Evolutionary conservation across 1,284 basidiomycete genomes (phyloP).

Genomic region (Puccinia triticina): DNA sequence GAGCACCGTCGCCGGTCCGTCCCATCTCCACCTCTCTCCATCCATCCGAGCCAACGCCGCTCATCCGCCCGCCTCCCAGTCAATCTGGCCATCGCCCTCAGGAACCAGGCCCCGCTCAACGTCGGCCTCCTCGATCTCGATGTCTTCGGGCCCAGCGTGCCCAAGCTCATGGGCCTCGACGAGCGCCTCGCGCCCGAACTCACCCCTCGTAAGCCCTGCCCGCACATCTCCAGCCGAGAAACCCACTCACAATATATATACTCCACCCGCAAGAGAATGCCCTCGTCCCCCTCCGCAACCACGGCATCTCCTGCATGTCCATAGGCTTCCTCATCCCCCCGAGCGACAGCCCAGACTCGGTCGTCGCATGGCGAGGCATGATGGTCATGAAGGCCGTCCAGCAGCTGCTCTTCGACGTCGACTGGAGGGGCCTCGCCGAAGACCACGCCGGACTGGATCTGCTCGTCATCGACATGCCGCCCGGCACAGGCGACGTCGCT

Average conservation of each 20-base stretch:
- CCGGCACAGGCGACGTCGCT: conserved; percentile 94
- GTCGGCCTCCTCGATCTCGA: conserved; percentile 92
- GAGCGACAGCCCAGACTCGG: conserved; percentile 67
- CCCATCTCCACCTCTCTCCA: background rate
- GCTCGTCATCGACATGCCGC: conserved; percentile 93
- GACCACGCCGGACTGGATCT: conserved; percentile 69
- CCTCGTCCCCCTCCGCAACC: conserved; percentile 81
- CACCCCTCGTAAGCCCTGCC: conserved; percentile 62
- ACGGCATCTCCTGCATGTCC: conserved; percentile 92
- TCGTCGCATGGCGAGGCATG: conserved; percentile 92
- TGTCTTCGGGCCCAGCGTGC: conserved; percentile 94
- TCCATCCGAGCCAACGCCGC: too few relatives aligned
- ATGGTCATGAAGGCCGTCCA: conserved; percentile 99
- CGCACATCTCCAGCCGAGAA: too few relatives aligned
- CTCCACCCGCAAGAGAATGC: conserved; percentile 66
- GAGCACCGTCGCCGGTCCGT: conserved; percentile 82
- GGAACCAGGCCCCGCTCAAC: conserved; percentile 59
- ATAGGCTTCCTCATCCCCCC: conserved; percentile 75
- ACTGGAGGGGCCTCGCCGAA: conserved; percentile 68
- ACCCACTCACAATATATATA: too few relatives aligned
- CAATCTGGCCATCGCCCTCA: conserved; percentile 79
- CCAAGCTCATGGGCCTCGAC: conserved; percentile 89
- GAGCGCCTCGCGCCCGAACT: conserved; percentile 77
- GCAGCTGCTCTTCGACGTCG: conserved; percentile 93
- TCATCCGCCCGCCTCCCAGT: too few relatives aligned